These are phyloP conservation scores for Termitomyces sp. DNA, from an alignment of 768 basidiomycete genomes.

Conservation along the genomic window DNA sequence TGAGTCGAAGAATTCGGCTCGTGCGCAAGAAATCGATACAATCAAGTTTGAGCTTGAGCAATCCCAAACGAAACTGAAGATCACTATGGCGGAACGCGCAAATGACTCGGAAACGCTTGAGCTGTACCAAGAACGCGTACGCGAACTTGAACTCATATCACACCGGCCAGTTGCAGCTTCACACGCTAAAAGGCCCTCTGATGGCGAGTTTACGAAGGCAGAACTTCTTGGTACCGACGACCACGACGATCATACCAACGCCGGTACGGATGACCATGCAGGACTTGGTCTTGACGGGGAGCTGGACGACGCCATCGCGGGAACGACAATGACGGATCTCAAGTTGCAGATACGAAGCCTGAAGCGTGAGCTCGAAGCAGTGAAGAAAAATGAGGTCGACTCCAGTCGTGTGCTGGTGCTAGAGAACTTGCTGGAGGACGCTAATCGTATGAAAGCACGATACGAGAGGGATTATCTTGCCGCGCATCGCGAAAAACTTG, in stretches of 20 bases:
- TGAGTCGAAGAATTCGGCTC: constrained; percentile 64
- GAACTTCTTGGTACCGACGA: constrained; percentile 26
- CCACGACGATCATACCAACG: constrained; percentile 3
- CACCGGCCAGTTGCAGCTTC: constrained; percentile 38
- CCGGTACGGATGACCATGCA: constrained; percentile 33
- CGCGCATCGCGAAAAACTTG: constrained; percentile 78
- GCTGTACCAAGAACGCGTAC: constrained; percentile 85
- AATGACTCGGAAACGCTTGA: constrained; percentile 84
- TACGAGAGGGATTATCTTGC: constrained; percentile 88
- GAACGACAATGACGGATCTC: constrained; percentile 88
- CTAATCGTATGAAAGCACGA: constrained; percentile 83
- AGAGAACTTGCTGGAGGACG: constrained; percentile 88
- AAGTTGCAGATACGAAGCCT: constrained; percentile 84
- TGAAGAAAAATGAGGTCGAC: constrained; percentile 73
- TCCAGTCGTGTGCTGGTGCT: constrained; percentile 77
- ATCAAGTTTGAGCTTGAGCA: constrained; percentile 78
- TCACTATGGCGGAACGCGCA: constrained; percentile 62
- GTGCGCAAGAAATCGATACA: constrained; percentile 67
- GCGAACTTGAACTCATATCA: constrained; percentile 77
- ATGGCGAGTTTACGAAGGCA: constrained; percentile 20
- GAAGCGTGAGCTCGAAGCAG: constrained; percentile 73
- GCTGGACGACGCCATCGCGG: constrained; percentile 80
- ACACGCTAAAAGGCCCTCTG: constrained; percentile 13
- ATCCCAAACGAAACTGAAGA: constrained; percentile 62
- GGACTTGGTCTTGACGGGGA: constrained; percentile 75